phyloP scores from a whole-genome alignment of 352 stramenopile species.

The Globisporangium canariense region DNA sequence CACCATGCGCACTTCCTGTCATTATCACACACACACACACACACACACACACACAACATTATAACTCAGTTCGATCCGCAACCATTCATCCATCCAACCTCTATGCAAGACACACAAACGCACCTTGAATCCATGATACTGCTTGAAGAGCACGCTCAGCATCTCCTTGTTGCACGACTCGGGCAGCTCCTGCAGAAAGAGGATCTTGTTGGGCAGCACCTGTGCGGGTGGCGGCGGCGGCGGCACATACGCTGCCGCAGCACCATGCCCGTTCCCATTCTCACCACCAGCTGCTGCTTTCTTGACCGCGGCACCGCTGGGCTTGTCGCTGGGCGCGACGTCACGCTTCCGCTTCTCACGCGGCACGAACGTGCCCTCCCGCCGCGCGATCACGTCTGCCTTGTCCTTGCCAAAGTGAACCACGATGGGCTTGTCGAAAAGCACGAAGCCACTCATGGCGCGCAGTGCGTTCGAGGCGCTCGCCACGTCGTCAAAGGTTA shows the following conservation, averaged over 20 bases:
- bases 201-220: constrained; percentile 87
- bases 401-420: constrained; percentile 85
- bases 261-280: constrained; percentile 21
- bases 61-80: neutral
- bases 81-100: neutral
- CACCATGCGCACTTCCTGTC: constrained; percentile 92
- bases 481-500: constrained; percentile 89
- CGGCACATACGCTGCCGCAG: constrained; percentile 20
- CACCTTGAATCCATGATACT: constrained; percentile 95
- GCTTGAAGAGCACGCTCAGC: constrained; percentile 95
- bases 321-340: constrained; percentile 29
- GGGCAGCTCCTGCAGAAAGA: constrained; percentile 93
- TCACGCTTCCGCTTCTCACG: constrained; percentile 83
- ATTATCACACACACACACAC: neutral
- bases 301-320: constrained; percentile 13
- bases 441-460: constrained; percentile 78
- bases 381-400: constrained; percentile 70
- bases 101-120: constrained; percentile 8
- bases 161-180: constrained; percentile 95
- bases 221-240: constrained; percentile 41
- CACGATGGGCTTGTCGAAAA: constrained; percentile 89
- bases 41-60: neutral
- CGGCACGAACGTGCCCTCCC: constrained; percentile 69
- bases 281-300: constrained; percentile 25
- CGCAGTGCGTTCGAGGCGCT: constrained; percentile 88